A percentile compares a stretch with the other conserved stretches of the same genome.
These are phyloP conservation scores for Didymella pomorum DNA, from an alignment of 2,329 filamentous ascomycete species.

Conservation along the genomic window DNA sequence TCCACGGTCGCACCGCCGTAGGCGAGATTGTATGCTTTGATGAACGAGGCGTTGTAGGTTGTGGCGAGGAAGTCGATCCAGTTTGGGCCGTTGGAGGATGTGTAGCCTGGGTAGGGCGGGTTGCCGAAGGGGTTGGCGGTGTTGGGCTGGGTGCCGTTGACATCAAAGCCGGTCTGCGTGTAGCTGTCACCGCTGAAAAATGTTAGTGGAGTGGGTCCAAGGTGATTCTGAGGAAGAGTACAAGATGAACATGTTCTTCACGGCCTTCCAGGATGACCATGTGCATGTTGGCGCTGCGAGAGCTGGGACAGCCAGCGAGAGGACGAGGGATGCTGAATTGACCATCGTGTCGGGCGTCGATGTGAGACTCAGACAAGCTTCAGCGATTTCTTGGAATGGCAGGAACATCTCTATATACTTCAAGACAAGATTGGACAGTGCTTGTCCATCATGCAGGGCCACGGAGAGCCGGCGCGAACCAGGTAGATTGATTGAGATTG, in stretches of 20 bases:
- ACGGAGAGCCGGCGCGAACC: conserved; percentile 30
- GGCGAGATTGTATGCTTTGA: conserved; percentile 62
- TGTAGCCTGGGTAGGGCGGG: conserved; percentile 59
- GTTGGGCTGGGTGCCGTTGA: conserved; percentile 60
- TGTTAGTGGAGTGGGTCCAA: conserved; percentile 6
- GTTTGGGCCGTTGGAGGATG: conserved; percentile 59
- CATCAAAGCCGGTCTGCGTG: conserved; percentile 66
- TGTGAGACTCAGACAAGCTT: conserved; percentile 1
- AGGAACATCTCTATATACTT: conserved; percentile 21
- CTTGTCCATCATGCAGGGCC: conserved; percentile 21
- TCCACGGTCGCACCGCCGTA: conserved; percentile 57
- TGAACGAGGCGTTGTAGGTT: conserved; percentile 50
- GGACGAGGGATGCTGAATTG: conserved; percentile 31
- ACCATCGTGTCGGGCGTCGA: conserved; percentile 27
- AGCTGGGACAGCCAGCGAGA: conserved; percentile 32
- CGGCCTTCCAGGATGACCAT: conserved; percentile 46
- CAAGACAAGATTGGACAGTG: conserved; percentile 15
- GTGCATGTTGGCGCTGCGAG: conserved; percentile 35
- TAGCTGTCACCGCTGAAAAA: conserved; percentile 64
- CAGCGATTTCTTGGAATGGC: neutral
- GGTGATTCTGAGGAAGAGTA: conserved; percentile 4
- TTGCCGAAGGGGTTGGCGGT: conserved; percentile 68
- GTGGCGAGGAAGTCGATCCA: conserved; percentile 60
- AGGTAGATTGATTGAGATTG: conserved; percentile 41
- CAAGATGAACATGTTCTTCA: conserved; percentile 49